A percentile compares a stretch with the other conserved stretches of the same genome.
phyloP scores from a whole-genome alignment of 768 basidiomycete species.

The Pleurotus citrinopileatus region DNA sequence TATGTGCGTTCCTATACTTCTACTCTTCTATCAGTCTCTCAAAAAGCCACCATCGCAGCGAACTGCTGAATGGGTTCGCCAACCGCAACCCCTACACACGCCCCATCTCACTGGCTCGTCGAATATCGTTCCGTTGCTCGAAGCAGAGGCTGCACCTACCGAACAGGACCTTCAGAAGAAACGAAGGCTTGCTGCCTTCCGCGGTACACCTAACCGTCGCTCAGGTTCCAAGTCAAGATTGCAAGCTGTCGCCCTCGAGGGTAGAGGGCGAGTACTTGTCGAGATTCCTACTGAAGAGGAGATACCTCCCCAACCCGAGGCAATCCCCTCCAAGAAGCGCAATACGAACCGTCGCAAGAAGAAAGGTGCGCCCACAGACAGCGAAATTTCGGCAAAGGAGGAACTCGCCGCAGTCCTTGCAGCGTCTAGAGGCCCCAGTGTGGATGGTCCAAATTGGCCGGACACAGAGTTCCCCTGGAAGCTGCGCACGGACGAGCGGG shows the following conservation, averaged over 20 bases:
- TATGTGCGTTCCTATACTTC: constrained; percentile 49
- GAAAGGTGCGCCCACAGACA: constrained; percentile 30
- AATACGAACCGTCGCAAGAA: constrained; percentile 43
- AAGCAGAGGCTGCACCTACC: constrained; percentile 37
- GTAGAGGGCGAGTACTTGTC: constrained; percentile 69
- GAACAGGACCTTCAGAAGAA: constrained; percentile 69
- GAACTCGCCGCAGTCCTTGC: constrained; percentile 25
- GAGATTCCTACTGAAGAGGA: constrained; percentile 45
- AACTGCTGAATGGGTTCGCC: constrained; percentile 60
- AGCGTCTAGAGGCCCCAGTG: constrained; percentile 8
- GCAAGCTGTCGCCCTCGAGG: constrained; percentile 63
- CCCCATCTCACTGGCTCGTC: constrained; percentile 40
- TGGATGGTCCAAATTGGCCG: constrained; percentile 70
- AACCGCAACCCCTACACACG: constrained; percentile 46
- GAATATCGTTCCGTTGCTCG: constrained; percentile 38
- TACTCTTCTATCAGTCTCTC: constrained; percentile 10
- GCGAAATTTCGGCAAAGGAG: constrained; percentile 29
- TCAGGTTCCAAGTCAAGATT: constrained; percentile 39
- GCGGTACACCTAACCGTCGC: constrained; percentile 31
- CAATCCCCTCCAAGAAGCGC: constrained; percentile 37
- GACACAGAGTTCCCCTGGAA: constrained; percentile 81
- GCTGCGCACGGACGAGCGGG: constrained; percentile 52
- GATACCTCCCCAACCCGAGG: constrained; percentile 24
- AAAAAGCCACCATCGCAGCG: constrained; percentile 29
- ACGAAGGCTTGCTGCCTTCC: constrained; percentile 68